A percentile compares a stretch with the other conserved stretches of the same genome.
These are phyloP conservation scores for Talaromyces amestolkiae DNA, from an alignment of 2,329 filamentous ascomycete species.

Conservation along the genomic window DNA sequence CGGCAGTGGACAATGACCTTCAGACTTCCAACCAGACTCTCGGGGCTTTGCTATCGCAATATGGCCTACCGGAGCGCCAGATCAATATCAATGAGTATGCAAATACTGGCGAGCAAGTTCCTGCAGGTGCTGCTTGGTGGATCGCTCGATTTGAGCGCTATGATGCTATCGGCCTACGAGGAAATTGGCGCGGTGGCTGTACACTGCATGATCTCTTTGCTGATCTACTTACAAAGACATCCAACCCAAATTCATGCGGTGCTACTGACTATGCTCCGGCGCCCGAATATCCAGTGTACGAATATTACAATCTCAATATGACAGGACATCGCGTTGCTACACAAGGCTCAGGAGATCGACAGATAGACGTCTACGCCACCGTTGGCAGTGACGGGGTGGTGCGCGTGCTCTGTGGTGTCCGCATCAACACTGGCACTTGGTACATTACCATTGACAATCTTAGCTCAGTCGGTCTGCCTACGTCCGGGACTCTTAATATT, in stretches of 20 bases:
- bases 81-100: constrained; percentile 54
- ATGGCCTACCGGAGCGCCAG: constrained; percentile 34
- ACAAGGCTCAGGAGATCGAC: constrained; percentile 31
- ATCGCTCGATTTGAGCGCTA: constrained; percentile 49
- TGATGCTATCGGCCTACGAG: constrained; percentile 42
- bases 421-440: constrained; percentile 30
- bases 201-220: constrained; percentile 47
- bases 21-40: constrained; percentile 30
- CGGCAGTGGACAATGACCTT: constrained; percentile 29
- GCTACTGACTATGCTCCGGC: constrained; percentile 36
- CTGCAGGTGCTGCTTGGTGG: constrained; percentile 45
- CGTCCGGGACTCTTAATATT: not conserved
- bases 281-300: constrained; percentile 47
- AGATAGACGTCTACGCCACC: constrained; percentile 40
- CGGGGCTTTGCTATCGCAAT: constrained; percentile 24
- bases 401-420: constrained; percentile 34
- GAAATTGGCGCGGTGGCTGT: constrained; percentile 44
- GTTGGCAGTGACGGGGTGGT: constrained; percentile 27
- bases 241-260: constrained; percentile 14
- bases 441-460: constrained; percentile 33
- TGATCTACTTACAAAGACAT: constrained; percentile 35
- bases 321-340: constrained; percentile 39
- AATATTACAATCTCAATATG: constrained; percentile 47
- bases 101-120: constrained; percentile 41
- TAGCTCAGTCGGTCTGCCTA: constrained; percentile 10